Evolutionary conservation across 2,329 filamentous ascomycete species (phyloP).

Genomic region (Venturia carpophila): DNA sequence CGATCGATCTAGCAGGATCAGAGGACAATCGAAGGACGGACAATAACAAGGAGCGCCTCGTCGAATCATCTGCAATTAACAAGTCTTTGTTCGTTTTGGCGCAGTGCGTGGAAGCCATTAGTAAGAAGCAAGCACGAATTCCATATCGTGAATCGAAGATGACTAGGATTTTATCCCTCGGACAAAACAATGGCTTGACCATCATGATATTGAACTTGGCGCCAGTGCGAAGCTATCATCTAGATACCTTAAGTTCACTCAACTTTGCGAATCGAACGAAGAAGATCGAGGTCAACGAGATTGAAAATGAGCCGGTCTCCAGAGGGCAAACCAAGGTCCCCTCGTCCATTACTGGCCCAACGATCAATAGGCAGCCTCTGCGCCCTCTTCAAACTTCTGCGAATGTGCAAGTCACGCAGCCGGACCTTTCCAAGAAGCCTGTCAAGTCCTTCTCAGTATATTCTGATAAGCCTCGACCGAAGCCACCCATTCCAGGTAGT

Average conservation of each 20-base stretch:
- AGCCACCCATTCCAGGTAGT: not conserved
- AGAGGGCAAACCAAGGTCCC: slow-evolving; percentile 33
- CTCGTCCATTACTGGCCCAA: slow-evolving; percentile 29
- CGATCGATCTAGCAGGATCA: slow-evolving; percentile 90
- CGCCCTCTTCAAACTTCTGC: slow-evolving; percentile 58
- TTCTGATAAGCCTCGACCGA: slow-evolving; percentile 52
- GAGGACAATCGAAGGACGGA: slow-evolving; percentile 93
- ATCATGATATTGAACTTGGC: slow-evolving; percentile 96
- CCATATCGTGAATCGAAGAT: slow-evolving; percentile 95
- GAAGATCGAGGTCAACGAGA: slow-evolving; percentile 90
- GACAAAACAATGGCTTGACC: slow-evolving; percentile 90
- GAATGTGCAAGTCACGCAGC: slow-evolving; percentile 8
- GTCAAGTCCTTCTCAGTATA: slow-evolving; percentile 82
- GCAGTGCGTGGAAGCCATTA: slow-evolving; percentile 93
- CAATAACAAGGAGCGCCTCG: slow-evolving; percentile 81
- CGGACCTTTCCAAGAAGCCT: slow-evolving; percentile 52
- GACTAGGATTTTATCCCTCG: slow-evolving; percentile 85
- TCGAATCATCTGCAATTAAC: slow-evolving; percentile 97
- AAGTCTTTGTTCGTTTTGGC: slow-evolving; percentile 92
- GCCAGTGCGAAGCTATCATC: slow-evolving; percentile 82
- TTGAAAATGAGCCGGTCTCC: slow-evolving; percentile 91
- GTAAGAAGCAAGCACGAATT: slow-evolving; percentile 64
- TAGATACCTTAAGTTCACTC: slow-evolving; percentile 86
- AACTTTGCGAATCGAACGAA: slow-evolving; percentile 95
- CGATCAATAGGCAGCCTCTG: slow-evolving; percentile 62